Percentiles rank a stretch among this genome's conserved stretches.
These are phyloP conservation scores for Pseudophaeomoniella oleicola DNA, from an alignment of 2,329 filamentous ascomycete species.

Conservation along the genomic window DNA sequence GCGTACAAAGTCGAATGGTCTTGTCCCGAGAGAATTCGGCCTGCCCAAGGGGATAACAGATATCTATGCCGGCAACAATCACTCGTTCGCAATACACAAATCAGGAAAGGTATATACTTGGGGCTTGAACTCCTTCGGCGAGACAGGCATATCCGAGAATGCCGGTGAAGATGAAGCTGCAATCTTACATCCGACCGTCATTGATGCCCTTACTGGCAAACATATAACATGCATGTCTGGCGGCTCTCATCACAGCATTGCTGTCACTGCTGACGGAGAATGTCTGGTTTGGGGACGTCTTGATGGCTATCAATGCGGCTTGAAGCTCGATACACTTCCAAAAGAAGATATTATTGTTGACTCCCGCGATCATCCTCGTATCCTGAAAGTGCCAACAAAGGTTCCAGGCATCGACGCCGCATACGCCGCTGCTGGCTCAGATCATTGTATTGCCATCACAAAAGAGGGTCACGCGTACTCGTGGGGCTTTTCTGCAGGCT, in stretches of 20 bases:
- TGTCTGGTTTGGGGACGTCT: conserved; percentile 46
- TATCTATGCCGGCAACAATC: conserved; percentile 60
- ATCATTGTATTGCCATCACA: conserved; percentile 8
- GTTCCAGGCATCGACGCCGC: conserved; percentile 45
- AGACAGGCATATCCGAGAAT: conserved; percentile 53
- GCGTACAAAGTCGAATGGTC: conserved; percentile 34
- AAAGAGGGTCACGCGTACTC: conserved; percentile 7
- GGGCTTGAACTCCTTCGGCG: conserved; percentile 78
- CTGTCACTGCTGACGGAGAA: conserved; percentile 36
- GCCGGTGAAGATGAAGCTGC: conserved; percentile 56
- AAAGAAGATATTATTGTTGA: conserved; percentile 46
- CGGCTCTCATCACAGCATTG: conserved; percentile 60
- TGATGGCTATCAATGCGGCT: conserved; percentile 45
- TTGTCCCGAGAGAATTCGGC: conserved; percentile 37
- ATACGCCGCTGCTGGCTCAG: conserved; percentile 45
- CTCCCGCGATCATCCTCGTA: conserved; percentile 50
- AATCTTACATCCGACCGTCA: conserved; percentile 55
- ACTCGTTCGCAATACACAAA: conserved; percentile 61
- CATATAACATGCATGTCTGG: conserved; percentile 52
- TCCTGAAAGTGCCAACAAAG: conserved; percentile 51
- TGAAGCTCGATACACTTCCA: conserved; percentile 40
- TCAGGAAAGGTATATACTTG: conserved; percentile 61
- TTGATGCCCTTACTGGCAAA: conserved; percentile 48
- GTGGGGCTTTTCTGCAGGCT: conserved; percentile 8
- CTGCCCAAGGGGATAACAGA: conserved; percentile 38